Evolutionary conservation across 2,329 filamentous ascomycete species (phyloP), one percentile per base, ranked within the genome.

Genomic region (Hirsutella minnesotensis): DNA sequence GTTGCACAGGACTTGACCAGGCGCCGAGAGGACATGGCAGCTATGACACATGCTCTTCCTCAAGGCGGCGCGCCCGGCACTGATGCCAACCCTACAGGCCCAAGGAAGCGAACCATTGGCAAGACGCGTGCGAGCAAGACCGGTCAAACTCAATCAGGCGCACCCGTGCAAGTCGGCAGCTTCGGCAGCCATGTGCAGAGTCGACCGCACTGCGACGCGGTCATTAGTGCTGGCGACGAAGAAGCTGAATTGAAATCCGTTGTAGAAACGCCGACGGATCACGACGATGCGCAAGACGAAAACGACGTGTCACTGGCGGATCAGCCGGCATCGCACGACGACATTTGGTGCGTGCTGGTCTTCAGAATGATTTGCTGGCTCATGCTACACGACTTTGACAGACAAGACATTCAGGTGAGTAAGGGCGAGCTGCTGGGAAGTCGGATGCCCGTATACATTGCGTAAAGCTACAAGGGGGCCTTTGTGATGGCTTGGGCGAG

Each of bases 301-400:
- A 37, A 44, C 5, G 40, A 44, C 13, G 38, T 41, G 9, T 40
- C 50, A 10, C 48, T 61, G 31, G 50, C 52, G 9, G 43, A 51
- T 3, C 45, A 56, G 40, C 42, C 47, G 5, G 56, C 54, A 12
- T 54, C 53, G n/a, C 56, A 61, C 36, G 61, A 65, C 36, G 62
- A 66, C 8, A 65, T 75, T n/a, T 77, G 73, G 73, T 72, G 70
- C 49, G 69, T 67, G 8, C 56, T 77, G 16, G 63, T 76, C 4
- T 72, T 77, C 47, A 59, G 73, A 21, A 77, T 77, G 73, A 61
- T 77, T 20, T 76, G 72, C 52, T 77, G 73, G 75, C 55, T 77
- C 41, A 63, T 72, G 57, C 56, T 77, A 46, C 73, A 78, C 50
- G 71, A 77, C 49, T 77, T 77, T 41, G 62, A 74, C 53, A 72